Conservation (phyloP, 2,329 filamentous ascomycete species). For the Hypocrella siamensis region DNA sequence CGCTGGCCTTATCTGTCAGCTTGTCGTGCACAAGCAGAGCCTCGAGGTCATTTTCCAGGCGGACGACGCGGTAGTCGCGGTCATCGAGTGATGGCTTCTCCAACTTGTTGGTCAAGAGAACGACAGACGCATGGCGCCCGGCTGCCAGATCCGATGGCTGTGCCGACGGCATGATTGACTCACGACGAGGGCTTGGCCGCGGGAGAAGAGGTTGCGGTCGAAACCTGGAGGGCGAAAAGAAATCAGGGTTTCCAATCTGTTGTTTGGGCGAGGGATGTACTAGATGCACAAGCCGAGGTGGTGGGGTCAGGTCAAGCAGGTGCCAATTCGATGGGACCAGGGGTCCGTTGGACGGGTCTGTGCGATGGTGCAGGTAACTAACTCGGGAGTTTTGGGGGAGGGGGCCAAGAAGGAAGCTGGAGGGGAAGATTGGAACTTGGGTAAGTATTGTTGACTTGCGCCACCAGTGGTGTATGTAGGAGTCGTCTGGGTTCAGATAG, state of each 20-base stretch:
- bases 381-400: background rate
- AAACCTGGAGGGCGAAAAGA: background rate
- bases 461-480: too few species aligned
- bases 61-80: constrained; percentile 74
- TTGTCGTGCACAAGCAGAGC: constrained; percentile 85
- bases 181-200: constrained; percentile 1
- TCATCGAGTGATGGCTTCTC: constrained; percentile 79
- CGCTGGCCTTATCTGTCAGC: constrained; percentile 92
- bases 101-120: constrained; percentile 48
- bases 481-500: too few species aligned
- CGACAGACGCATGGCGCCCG: constrained; percentile 15
- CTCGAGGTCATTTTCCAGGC: constrained; percentile 74
- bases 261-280: too few species aligned
- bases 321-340: background rate
- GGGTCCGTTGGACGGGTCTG: constrained; percentile 1
- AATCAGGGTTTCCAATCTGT: too few species aligned
- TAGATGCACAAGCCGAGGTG: too few species aligned
- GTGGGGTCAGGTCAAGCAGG: background rate
- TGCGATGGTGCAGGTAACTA: background rate
- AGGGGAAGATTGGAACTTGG: background rate
- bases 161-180: constrained; percentile 14
- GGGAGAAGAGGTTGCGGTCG: background rate
- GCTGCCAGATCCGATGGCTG: constrained; percentile 18
- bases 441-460: too few species aligned
- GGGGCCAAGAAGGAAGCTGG: background rate